A percentile compares a stretch with the other conserved stretches of the same genome.
Conservation (phyloP, 1,284 basidiomycete genomes). For the Ustanciosporium gigantosporum region DNA sequence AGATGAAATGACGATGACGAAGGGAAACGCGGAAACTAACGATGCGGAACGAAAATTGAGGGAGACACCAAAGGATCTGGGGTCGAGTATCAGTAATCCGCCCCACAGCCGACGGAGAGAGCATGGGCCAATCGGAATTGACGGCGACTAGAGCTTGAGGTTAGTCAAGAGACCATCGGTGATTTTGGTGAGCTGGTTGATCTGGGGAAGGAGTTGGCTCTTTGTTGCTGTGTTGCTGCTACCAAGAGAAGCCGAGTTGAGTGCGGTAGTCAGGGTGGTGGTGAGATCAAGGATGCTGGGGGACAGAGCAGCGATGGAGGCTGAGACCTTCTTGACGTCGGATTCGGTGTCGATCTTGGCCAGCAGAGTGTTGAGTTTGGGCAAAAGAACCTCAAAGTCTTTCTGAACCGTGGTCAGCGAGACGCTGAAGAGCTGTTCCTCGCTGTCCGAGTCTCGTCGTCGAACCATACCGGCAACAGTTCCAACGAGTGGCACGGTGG, state of each 20-base stretch:
- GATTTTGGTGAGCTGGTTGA: constrained; percentile 1
- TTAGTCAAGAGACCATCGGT: constrained; percentile 2
- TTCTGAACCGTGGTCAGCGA: constrained; percentile 3
- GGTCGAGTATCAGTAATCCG: too few species aligned
- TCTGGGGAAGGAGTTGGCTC: background rate
- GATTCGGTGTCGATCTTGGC: constrained; percentile 1
- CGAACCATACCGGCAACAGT: too few species aligned
- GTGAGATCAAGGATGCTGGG: background rate
- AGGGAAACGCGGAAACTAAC: too few species aligned
- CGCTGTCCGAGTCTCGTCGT: background rate
- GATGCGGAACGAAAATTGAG: too few species aligned
- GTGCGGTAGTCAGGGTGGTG: background rate
- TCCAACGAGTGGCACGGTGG: background rate
- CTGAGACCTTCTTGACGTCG: background rate
- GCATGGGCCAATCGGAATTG: too few species aligned
- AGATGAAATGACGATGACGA: too few species aligned
- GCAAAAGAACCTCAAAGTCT: background rate
- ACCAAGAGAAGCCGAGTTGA: background rate
- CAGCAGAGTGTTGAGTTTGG: constrained; percentile 1
- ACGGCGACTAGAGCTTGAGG: too few species aligned
- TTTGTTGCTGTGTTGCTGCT: too few species aligned
- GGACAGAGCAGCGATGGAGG: background rate
- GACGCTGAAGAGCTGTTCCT: constrained; percentile 2
- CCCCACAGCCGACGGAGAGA: too few species aligned
- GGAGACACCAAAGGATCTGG: too few species aligned